Evolutionary conservation across 1,139 yeast species (phyloP), one percentile per base, ranked within the genome.

Genomic region (Pichia sp.): DNA sequence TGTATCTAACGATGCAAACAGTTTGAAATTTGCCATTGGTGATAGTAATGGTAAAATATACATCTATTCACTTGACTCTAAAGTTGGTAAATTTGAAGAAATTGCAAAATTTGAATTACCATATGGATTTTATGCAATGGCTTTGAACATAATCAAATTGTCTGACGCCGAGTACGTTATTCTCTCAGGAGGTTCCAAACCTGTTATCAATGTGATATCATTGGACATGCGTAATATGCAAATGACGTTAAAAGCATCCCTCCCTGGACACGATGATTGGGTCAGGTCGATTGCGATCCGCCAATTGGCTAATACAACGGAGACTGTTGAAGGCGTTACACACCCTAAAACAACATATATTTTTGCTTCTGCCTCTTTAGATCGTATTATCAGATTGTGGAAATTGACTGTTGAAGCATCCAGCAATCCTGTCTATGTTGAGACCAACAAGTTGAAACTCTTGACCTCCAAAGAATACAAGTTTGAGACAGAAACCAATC

Each of bases 221-320:
- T 77, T 84, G 60, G 65, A 71, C 8, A 58, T 71, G 1, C 59
- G 59, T 0, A 57, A 55, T 0, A 38, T 55, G 1, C 45, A 49
- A 0, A 54, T 59, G 1, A 58, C 63, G 9, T 70, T 80, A 44
- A 58, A 64, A 6, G 85, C 90, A 0, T 74, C 73, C 8, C 72
- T 92, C 47, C 78, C 84, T 33, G 97, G 98, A 9, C 97, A 92
- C 68, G 97, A 91, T 70, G 97, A 92, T 69, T 92, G 98, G 98
- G 78, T 92, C 55, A 86, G 87, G 68, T 78, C 89, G 14, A 71
- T 92, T 44, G 77, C 83, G 1, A 82, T 88, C 66, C 84, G 82
- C 49, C 71, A 75, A 54, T 78, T 77, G 49, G 67, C 68, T 1
- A 34, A 36, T 9, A 48, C 33, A 16, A n/a, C 34, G 38, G 53